phyloP scores from a whole-genome alignment of 2,329 filamentous ascomycete species.

The Pseudogymnoascus sp. region DNA sequence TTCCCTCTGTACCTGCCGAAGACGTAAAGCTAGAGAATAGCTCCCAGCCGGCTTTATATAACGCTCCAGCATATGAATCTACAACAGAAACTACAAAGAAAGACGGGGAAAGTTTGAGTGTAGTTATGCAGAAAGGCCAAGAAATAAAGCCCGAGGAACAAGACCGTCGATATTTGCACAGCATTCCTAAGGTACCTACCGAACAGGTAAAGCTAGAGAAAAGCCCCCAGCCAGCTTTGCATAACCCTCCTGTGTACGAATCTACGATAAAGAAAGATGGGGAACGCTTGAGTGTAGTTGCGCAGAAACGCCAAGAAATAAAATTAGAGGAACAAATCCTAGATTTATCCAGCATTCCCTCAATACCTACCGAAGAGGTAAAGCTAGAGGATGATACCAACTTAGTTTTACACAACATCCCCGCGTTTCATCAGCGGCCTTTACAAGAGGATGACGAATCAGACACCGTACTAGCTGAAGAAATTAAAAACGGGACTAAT shows the following conservation, averaged over 20 bases:
- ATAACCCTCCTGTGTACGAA: neutral
- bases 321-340: slow-evolving; percentile 1
- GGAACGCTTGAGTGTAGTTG: neutral
- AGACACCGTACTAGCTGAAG: slow-evolving; percentile 1
- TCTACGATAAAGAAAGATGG: neutral
- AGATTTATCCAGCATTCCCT: neutral
- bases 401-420: neutral
- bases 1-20: neutral
- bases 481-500: slow-evolving; percentile 14
- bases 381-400: neutral
- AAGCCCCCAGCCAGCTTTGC: neutral
- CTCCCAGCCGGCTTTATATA: neutral
- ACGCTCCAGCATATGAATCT: no score
- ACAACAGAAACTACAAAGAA: no score
- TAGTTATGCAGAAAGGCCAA: no score
- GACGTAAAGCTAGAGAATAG: neutral
- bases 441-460: neutral
- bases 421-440: neutral
- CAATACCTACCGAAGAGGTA: neutral
- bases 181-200: neutral
- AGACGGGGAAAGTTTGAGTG: no score
- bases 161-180: neutral
- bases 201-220: neutral
- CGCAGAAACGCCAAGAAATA: slow-evolving; percentile 8
- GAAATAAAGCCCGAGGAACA: neutral